Base-by-base conservation (phyloP, 2,329 filamentous ascomycete genomes). In the Alternaria panax region DNA sequence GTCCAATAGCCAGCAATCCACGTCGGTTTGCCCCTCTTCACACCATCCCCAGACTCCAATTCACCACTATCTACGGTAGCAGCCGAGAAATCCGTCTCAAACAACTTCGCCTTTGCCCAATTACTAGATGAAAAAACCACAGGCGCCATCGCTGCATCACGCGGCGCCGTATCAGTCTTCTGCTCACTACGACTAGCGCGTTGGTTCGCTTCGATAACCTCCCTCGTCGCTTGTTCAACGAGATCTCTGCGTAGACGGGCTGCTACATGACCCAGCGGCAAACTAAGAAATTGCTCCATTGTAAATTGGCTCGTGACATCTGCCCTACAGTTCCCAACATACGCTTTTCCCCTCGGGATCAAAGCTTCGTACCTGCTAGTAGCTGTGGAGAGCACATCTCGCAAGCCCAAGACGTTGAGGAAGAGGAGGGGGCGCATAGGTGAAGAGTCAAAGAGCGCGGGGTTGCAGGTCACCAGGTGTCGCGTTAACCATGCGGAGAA, bases 381-480 rank as follows among this genome's bases (percentile, higher is more conserved):
- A 28, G 32, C 22, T 48, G 43, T 68, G 28, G 50, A 55, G 3
- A 59, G 14, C 7, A 73, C 7, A 11, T 66, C 57, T 38, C 71
- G 71, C 60, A 72, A 57, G 25, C 64, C 68, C 48, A 72, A 60
- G 22, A 72, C 65, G 45, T 74, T 76, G 51, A 70, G 51, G 34
- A 72, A 24, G 7, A 58, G 51, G 45, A 75, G 42, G 12, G 63
- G 66, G 9, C 62, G 65, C 2, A 28, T 11, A 12, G 42, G n/a
- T 18, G 38, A 20, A 20, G 55, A 51, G 20, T 47, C 14, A 11
- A 46, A 25, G 7, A 63, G 36, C 1, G 34, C 57, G 8, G 65
- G 59, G n/a, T 63, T 42, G 12, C 62, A 50, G 32, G 54, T 30
- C 7, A 59, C 22, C 12, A 63, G 40, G 18, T 66, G 63, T 20